phyloP scores from a whole-genome alignment of 2,329 filamentous ascomycete species.

The Dothideomycetes sp. region DNA sequence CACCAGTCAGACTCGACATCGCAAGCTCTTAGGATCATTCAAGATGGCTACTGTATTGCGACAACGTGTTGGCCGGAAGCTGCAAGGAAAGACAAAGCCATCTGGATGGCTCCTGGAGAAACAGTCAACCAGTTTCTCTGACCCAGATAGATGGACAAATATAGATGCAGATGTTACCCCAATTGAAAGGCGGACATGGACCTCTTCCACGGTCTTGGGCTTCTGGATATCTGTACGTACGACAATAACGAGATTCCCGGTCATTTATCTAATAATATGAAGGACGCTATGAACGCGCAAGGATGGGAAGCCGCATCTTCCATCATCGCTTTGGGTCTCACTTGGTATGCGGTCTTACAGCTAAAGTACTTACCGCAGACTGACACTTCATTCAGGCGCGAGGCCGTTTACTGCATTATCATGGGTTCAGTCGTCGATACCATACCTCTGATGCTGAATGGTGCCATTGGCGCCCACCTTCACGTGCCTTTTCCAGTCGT shows the following conservation, averaged over 20 bases:
- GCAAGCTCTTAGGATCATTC: no score
- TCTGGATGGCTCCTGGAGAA: constrained; percentile 35
- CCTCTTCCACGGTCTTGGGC: constrained; percentile 26
- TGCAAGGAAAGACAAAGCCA: neutral
- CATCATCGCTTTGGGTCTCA: constrained; percentile 40
- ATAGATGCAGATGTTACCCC: constrained; percentile 26
- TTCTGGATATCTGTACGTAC: no score
- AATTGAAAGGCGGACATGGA: constrained; percentile 18
- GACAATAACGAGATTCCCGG: no score
- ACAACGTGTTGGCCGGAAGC: no score
- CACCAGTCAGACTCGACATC: no score
- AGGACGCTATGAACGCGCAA: constrained; percentile 14
- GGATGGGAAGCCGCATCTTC: constrained; percentile 27
- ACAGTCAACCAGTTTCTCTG: constrained; percentile 35
- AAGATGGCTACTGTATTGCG: no score
- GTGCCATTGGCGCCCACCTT: constrained; percentile 36
- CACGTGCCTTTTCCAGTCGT: constrained; percentile 47
- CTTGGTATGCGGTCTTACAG: constrained; percentile 33
- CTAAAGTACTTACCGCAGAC: neutral
- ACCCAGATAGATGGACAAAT: constrained; percentile 28
- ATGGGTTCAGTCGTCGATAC: constrained; percentile 40
- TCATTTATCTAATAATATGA: no score
- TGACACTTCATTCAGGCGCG: neutral
- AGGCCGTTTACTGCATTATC: constrained; percentile 38
- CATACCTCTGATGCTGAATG: constrained; percentile 49